Evolutionary conservation across 805 yeast genomes (phyloP).

Genomic region (Metschnikowia santaceciliae): DNA sequence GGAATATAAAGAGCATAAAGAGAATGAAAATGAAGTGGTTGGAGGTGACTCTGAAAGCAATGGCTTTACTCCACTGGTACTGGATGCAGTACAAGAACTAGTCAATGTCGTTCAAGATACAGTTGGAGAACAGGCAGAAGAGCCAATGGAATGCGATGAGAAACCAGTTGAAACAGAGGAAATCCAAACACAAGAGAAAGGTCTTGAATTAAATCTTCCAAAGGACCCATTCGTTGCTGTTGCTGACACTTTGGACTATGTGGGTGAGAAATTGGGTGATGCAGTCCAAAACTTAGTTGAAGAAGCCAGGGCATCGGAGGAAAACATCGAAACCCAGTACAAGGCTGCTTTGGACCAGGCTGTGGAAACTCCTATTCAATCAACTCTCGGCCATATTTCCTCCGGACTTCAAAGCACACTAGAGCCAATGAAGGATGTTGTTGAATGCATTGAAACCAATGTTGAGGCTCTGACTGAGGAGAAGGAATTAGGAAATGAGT

Average conservation of each 20-base stretch:
- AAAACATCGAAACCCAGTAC: neutral
- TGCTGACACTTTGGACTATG: slow-evolving; percentile 1
- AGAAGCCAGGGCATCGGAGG: neutral
- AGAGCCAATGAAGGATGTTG: neutral
- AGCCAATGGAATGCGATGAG: neutral
- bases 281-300: neutral
- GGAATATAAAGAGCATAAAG: neutral
- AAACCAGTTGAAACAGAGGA: neutral
- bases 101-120: neutral
- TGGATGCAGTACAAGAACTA: neutral
- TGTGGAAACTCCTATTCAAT: neutral
- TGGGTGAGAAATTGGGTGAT: neutral
- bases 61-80: neutral
- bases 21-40: neutral
- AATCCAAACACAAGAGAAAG: neutral
- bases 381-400: neutral
- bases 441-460: neutral
- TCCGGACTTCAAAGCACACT: neutral
- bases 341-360: neutral
- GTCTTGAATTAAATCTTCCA: neutral
- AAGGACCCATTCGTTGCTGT: neutral
- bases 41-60: neutral
- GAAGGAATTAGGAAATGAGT: no score
- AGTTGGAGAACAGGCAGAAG: neutral
- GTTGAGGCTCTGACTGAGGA: neutral